A percentile compares a stretch with the other conserved stretches of the same genome.
Conservation (phyloP, 108 stramenopile species). For the Cyclotella cryptica region DNA sequence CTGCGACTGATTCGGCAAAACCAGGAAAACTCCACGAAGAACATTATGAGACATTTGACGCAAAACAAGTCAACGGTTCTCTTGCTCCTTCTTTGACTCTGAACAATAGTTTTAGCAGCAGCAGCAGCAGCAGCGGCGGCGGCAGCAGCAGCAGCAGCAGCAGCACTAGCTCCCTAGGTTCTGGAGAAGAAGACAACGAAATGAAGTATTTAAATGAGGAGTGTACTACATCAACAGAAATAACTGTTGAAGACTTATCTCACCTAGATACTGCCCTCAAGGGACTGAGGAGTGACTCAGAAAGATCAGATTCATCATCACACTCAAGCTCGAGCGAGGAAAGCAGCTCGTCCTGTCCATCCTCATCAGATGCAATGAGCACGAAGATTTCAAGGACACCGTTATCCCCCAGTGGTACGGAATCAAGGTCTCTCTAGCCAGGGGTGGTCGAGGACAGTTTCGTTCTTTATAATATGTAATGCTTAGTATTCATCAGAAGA, state of each 20-base stretch:
- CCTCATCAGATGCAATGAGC: neutral
- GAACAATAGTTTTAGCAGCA: too few relatives aligned
- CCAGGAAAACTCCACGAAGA: neutral
- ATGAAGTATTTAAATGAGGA: too few relatives aligned
- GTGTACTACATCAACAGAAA: neutral
- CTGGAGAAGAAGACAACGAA: too few relatives aligned
- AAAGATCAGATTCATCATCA: constrained; percentile 1
- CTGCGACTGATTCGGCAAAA: neutral
- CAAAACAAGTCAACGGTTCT: too few relatives aligned
- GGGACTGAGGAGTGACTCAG: constrained; percentile 15
- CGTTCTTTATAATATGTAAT: too few relatives aligned
- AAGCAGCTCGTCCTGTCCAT: constrained; percentile 9
- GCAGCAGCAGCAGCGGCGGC: too few relatives aligned
- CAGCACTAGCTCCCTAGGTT: too few relatives aligned
- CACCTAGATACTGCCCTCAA: neutral
- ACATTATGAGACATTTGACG: too few relatives aligned
- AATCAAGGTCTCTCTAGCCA: neutral
- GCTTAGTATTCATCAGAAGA: too few relatives aligned
- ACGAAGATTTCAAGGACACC: neutral
- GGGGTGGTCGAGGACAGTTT: neutral
- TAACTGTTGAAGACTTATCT: neutral
- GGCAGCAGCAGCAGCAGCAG: too few relatives aligned
- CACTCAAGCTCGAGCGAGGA: constrained; percentile 15
- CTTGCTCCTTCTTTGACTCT: too few relatives aligned
- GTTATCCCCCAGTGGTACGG: neutral